phyloP scores from a whole-genome alignment of 2,329 filamentous ascomycete species.

The Blumeria hordei region DNA sequence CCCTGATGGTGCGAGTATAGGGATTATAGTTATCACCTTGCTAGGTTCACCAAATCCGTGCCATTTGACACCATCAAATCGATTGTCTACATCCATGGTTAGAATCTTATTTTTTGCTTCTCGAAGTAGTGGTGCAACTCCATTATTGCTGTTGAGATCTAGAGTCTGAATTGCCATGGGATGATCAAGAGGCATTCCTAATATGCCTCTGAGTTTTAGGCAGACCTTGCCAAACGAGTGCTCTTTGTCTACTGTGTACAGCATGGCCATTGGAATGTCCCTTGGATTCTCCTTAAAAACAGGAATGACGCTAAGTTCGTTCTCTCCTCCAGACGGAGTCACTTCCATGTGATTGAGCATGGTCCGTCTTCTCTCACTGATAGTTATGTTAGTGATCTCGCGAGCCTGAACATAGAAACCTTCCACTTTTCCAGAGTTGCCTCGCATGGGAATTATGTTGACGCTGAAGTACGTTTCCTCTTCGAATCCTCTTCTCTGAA shows the following conservation, averaged over 20 bases:
- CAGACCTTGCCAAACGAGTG: conserved; percentile 2
- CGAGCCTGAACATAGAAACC: conserved; percentile 10
- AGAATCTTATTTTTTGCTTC: conserved; percentile 6
- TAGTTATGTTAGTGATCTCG: conserved; percentile 9
- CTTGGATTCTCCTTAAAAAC: conserved; percentile 7
- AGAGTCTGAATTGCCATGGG: conserved; percentile 5
- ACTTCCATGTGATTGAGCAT: conserved; percentile 9
- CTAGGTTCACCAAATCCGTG: conserved; percentile 9
- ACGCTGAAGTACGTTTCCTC: conserved; percentile 12
- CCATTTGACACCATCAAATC: conserved; percentile 9
- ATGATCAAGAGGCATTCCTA: conserved; percentile 10
- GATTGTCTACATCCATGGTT: conserved; percentile 7
- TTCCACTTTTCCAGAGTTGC: conserved; percentile 7
- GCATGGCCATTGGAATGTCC: conserved; percentile 11
- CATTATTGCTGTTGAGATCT: conserved; percentile 7
- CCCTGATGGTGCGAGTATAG: conserved; percentile 5
- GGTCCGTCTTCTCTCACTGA: conserved; percentile 7
- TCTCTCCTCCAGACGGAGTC: neutral
- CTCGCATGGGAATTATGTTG: conserved; percentile 10
- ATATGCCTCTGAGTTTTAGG: conserved; percentile 5
- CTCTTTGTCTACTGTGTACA: conserved; percentile 11
- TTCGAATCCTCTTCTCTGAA: conserved; percentile 8
- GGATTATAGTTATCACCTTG: conserved; percentile 8
- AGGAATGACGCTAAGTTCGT: conserved; percentile 6
- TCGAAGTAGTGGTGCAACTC: conserved; percentile 8